These are phyloP conservation scores for Rhodotorula sp. DNA, from an alignment of 1,284 basidiomycete species.

Conservation along the genomic window DNA sequence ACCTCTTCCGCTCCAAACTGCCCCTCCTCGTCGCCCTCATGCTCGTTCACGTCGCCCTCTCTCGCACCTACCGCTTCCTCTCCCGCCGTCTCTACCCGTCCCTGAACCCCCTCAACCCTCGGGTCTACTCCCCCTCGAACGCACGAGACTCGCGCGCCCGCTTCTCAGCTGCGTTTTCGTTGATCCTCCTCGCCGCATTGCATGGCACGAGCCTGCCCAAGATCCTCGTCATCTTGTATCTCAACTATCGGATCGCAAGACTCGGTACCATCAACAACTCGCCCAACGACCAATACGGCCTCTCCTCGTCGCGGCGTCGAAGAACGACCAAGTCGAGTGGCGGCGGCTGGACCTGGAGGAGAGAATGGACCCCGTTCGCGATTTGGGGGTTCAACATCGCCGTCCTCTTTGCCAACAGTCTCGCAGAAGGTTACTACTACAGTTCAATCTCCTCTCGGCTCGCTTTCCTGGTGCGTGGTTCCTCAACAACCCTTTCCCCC, in stretches of 20 bases:
- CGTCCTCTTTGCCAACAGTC: slow-evolving; percentile 75
- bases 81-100: slow-evolving; percentile 1
- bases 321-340: background rate
- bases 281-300: no score
- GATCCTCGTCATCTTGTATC: slow-evolving; percentile 65
- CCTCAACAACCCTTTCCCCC: background rate
- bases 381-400: slow-evolving; percentile 75
- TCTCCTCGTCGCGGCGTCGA: no score
- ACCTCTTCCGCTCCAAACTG: slow-evolving; percentile 49
- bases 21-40: slow-evolving; percentile 46
- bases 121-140: background rate
- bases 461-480: slow-evolving; percentile 55
- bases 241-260: slow-evolving; percentile 58
- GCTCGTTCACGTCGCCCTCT: slow-evolving; percentile 44
- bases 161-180: slow-evolving; percentile 58
- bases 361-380: slow-evolving; percentile 53
- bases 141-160: slow-evolving; percentile 20
- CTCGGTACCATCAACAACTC: background rate
- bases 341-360: slow-evolving; percentile 43
- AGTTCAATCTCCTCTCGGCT: slow-evolving; percentile 60
- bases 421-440: slow-evolving; percentile 72
- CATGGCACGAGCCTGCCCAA: slow-evolving; percentile 85
- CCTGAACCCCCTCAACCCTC: background rate
- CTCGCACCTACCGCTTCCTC: slow-evolving; percentile 41
- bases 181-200: slow-evolving; percentile 70